These are phyloP conservation scores for Irpex sp. DNA, from an alignment of 1,284 basidiomycete genomes.

Conservation along the genomic window DNA sequence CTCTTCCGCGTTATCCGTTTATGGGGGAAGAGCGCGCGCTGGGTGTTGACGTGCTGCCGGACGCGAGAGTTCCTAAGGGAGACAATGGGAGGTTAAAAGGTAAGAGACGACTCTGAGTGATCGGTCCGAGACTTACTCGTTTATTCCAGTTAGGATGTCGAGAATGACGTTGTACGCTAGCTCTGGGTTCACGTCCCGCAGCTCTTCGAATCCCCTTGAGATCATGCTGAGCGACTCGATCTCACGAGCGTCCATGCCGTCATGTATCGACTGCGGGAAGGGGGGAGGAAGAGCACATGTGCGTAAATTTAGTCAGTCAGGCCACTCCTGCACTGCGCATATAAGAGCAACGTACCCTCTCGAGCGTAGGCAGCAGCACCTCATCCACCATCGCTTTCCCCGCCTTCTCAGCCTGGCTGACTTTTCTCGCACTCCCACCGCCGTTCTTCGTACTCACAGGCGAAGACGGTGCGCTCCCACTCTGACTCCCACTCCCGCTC, in stretches of 20 bases:
- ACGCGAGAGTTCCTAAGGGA: conserved; percentile 58
- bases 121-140: conserved; percentile 57
- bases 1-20: conserved; percentile 73
- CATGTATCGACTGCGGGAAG: conserved; percentile 56
- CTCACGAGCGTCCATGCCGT: conserved; percentile 84
- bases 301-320: conserved; percentile 11
- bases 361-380: conserved; percentile 72
- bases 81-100: conserved; percentile 11
- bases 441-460: conserved; percentile 28
- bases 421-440: conserved; percentile 13
- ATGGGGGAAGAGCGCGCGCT: conserved; percentile 67
- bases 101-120: background rate
- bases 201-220: conserved; percentile 80
- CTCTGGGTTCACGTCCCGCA: conserved; percentile 76
- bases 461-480: conserved; percentile 28
- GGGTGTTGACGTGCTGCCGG: conserved; percentile 73
- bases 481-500: conserved; percentile 24
- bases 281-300: conserved; percentile 1
- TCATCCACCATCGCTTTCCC: conserved; percentile 75
- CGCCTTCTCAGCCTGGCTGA: conserved; percentile 36
- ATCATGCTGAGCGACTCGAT: conserved; percentile 89
- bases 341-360: conserved; percentile 45
- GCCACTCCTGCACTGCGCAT: conserved; percentile 1
- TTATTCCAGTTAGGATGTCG: conserved; percentile 86
- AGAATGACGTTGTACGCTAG: conserved; percentile 83